A percentile compares a stretch with the other conserved stretches of the same genome.
Conservation (phyloP, 2,329 filamentous ascomycete genomes). For the Aureobasidium sp. region DNA sequence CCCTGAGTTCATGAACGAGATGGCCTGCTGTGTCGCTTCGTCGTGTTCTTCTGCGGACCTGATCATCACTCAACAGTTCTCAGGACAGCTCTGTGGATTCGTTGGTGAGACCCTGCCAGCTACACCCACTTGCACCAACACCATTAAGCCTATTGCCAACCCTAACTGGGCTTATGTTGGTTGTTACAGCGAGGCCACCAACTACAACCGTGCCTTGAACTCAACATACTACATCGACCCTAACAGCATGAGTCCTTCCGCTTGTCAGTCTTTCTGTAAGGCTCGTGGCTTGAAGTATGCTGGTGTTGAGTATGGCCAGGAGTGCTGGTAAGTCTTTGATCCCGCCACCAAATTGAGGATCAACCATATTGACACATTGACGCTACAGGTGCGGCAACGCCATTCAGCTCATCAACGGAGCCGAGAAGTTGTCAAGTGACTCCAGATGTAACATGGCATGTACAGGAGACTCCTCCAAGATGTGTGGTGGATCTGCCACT, state of each 20-base stretch:
- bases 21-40: constrained; percentile 6
- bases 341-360: too few species aligned
- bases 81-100: constrained; percentile 1
- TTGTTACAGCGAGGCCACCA: constrained; percentile 10
- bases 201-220: constrained; percentile 11
- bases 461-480: neutral
- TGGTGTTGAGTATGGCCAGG: neutral
- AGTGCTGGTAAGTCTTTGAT: neutral
- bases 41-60: neutral
- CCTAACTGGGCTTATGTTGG: neutral
- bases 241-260: neutral
- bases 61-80: constrained; percentile 3
- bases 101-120: constrained; percentile 6
- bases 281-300: constrained; percentile 1
- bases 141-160: neutral
- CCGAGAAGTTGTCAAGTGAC: neutral
- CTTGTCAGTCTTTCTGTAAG: constrained; percentile 8
- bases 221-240: constrained; percentile 1
- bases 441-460: neutral
- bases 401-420: constrained; percentile 4
- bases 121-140: neutral
- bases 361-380: neutral
- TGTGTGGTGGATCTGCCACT: constrained; percentile 4
- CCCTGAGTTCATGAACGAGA: constrained; percentile 5
- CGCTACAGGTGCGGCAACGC: neutral